Evolutionary conservation across 257 asterid genomes (phyloP).

Genomic region (Scutellaria minor): DNA sequence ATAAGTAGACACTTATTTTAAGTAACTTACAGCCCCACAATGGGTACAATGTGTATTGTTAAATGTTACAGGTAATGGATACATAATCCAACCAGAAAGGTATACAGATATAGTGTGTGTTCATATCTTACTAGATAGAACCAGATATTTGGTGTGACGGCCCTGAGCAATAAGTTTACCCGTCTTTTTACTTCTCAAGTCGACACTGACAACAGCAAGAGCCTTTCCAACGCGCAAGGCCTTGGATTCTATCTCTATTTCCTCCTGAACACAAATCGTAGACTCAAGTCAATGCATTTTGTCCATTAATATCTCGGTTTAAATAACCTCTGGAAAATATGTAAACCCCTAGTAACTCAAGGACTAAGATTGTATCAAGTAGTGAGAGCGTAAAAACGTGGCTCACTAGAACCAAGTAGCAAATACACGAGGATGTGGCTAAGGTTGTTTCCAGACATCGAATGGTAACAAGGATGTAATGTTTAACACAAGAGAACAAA

Average conservation of each 20-base stretch:
- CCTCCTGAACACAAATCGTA: conserved; percentile 58
- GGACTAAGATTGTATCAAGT: conserved; percentile 1
- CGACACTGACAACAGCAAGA: conserved; percentile 74
- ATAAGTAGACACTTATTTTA: too few species aligned
- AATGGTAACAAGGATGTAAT: too few species aligned
- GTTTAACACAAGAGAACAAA: background rate
- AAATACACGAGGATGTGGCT: too few species aligned
- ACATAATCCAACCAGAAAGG: background rate
- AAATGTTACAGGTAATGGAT: background rate
- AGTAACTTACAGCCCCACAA: background rate
- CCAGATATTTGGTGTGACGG: conserved; percentile 78
- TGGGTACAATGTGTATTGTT: background rate
- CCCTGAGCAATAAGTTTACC: conserved; percentile 83
- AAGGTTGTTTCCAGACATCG: too few species aligned
- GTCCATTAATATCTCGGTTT: background rate
- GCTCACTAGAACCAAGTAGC: too few species aligned
- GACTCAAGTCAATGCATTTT: background rate
- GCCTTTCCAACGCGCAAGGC: conserved; percentile 77
- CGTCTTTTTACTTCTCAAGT: conserved; percentile 64
- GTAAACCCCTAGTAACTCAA: background rate
- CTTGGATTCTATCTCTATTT: conserved; percentile 78
- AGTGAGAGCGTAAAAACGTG: too few species aligned
- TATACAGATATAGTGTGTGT: background rate
- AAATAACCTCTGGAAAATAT: background rate
- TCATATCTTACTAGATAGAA: conserved; percentile 66